Percentiles rank a stretch among this genome's conserved stretches.
These are phyloP conservation scores for Zizania palustris DNA, from an alignment of 202 grass and related monocot species.

Conservation along the genomic window DNA sequence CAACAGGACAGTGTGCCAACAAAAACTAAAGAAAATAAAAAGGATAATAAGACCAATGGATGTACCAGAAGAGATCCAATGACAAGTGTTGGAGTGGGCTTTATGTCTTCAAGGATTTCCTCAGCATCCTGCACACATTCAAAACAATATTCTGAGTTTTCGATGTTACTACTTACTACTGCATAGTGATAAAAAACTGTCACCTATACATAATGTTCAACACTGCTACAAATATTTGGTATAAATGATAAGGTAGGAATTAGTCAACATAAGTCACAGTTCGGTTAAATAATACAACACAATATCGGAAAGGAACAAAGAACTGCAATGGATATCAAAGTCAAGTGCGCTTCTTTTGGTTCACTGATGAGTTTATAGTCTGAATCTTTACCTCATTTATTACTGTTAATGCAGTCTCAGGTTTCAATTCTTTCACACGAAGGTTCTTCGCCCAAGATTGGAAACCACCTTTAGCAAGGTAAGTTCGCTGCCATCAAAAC, in stretches of 20 bases:
- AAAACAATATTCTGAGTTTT: conserved; percentile 39
- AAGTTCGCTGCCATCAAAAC: conserved; percentile 65
- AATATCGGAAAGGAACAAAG: neutral
- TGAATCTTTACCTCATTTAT: conserved; percentile 82
- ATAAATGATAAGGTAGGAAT: no score
- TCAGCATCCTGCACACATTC: conserved; percentile 72
- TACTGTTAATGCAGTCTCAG: conserved; percentile 77
- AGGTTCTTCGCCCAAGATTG: conserved; percentile 84
- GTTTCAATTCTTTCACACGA: conserved; percentile 87
- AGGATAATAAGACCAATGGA: conserved; percentile 14
- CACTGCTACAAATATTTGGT: neutral
- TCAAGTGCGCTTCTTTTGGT: neutral
- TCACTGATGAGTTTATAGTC: conserved; percentile 21
- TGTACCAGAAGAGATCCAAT: conserved; percentile 72
- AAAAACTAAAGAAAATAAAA: neutral
- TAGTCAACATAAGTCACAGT: no score
- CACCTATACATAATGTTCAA: neutral
- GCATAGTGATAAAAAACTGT: neutral
- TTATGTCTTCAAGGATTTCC: conserved; percentile 86
- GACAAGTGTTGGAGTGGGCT: conserved; percentile 73
- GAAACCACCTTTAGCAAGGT: conserved; percentile 92
- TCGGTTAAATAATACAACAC: neutral
- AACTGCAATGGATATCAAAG: neutral
- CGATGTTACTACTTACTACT: neutral
- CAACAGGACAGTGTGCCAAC: conserved; percentile 14